Evolutionary conservation across 805 yeast species (phyloP).

Genomic region (Metschnikowia orientalis): DNA sequence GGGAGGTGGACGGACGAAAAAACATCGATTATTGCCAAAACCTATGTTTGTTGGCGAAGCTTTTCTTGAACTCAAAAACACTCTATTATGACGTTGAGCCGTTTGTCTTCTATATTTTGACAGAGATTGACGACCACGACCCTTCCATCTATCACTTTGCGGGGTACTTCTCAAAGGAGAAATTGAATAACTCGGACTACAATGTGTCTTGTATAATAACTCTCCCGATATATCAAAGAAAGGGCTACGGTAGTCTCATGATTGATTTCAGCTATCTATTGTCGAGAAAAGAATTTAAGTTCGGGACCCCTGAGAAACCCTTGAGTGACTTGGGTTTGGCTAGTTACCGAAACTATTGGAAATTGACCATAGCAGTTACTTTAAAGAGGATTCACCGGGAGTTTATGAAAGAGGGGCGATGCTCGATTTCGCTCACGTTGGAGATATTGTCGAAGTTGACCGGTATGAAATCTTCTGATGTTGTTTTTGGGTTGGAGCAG

Average conservation of each 20-base stretch:
- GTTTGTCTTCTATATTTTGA: constrained; percentile 80
- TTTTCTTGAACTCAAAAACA: constrained; percentile 87
- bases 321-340: constrained; percentile 78
- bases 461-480: constrained; percentile 86
- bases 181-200: constrained; percentile 66
- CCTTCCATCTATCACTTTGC: constrained; percentile 63
- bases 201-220: constrained; percentile 90
- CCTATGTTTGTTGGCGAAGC: constrained; percentile 81
- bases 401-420: constrained; percentile 8
- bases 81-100: constrained; percentile 95
- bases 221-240: constrained; percentile 78
- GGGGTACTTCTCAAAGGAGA: constrained; percentile 92
- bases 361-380: constrained; percentile 52
- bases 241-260: constrained; percentile 83
- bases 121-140: constrained; percentile 53
- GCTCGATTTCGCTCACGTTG: constrained; percentile 41
- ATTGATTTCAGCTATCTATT: constrained; percentile 86
- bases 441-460: constrained; percentile 62
- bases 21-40: constrained; percentile 82
- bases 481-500: constrained; percentile 80
- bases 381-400: constrained; percentile 28
- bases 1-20: constrained; percentile 75
- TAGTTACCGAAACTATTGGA: constrained; percentile 89
- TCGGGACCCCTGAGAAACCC: constrained; percentile 96
- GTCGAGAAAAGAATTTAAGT: constrained; percentile 66